Percentiles rank a stretch among this genome's conserved stretches.
phyloP scores from a whole-genome alignment of 331 rosid genomes.

The Rhamnella rubrinervis region DNA sequence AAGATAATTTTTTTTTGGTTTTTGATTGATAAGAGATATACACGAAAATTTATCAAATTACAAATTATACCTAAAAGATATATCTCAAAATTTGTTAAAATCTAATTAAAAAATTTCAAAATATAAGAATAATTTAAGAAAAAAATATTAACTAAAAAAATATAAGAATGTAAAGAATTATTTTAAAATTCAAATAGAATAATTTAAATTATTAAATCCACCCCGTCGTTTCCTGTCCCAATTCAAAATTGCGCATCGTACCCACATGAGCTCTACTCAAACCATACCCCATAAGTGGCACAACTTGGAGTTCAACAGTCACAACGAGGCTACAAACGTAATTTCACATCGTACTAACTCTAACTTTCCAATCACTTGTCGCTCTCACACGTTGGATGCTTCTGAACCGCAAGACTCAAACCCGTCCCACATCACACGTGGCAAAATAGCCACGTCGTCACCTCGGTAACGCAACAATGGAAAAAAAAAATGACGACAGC shows the following conservation, averaged over 20 bases:
- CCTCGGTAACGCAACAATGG: slow-evolving; percentile 15
- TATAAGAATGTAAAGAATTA: no score
- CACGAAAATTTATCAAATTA: no score
- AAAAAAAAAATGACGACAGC: slow-evolving; percentile 14
- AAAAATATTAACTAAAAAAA: no score
- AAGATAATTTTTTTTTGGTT: no score
- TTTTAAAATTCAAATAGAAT: no score
- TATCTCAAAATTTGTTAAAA: no score
- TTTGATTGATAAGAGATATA: no score
- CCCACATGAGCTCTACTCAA: neutral
- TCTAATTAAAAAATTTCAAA: no score
- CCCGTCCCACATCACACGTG: slow-evolving; percentile 47
- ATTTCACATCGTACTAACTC: neutral
- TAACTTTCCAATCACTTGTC: slow-evolving; percentile 30
- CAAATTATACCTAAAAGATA: no score
- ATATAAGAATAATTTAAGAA: no score
- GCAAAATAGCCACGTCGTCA: slow-evolving; percentile 29
- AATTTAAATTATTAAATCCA: neutral
- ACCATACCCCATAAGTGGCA: neutral
- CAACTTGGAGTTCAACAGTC: slow-evolving; percentile 7
- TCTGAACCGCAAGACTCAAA: neutral
- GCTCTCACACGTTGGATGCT: slow-evolving; percentile 48
- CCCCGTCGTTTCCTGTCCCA: neutral
- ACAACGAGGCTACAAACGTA: slow-evolving; percentile 12
- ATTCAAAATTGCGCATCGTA: neutral